A percentile compares a stretch with the other conserved stretches of the same genome.
These are phyloP conservation scores for Chlorella sp. DNA, from an alignment of 139 green algal genomes.

Conservation along the genomic window DNA sequence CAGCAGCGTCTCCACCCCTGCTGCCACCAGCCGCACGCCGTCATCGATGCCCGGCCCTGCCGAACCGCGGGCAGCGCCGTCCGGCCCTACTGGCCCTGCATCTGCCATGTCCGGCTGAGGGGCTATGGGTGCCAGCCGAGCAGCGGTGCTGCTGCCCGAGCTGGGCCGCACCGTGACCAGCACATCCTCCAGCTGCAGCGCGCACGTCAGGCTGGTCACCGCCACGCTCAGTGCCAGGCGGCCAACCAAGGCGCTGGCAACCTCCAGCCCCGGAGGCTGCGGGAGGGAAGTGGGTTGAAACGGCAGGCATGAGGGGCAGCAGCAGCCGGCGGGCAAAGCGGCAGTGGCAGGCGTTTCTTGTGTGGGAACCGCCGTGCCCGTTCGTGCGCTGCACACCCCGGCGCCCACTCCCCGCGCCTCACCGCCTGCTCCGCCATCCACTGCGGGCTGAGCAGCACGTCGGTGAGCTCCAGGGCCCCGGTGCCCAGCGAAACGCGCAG, in stretches of 20 bases:
- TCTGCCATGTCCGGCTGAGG: neutral
- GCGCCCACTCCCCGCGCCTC: neutral
- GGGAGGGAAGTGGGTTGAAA: neutral
- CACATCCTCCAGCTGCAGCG: slow-evolving; percentile 59
- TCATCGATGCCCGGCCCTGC: slow-evolving; percentile 26
- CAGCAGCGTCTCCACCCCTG: slow-evolving; percentile 66
- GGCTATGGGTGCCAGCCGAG: neutral
- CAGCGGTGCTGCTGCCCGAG: neutral
- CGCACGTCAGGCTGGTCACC: slow-evolving; percentile 46
- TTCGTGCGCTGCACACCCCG: neutral
- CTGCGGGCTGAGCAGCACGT: slow-evolving; percentile 71
- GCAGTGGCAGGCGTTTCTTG: no score
- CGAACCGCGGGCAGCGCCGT: slow-evolving; percentile 36
- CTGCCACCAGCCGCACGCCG: slow-evolving; percentile 62
- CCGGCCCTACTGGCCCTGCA: neutral
- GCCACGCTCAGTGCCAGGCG: slow-evolving; percentile 54
- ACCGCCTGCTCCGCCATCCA: slow-evolving; percentile 64
- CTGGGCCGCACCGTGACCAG: slow-evolving; percentile 57
- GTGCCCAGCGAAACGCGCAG: slow-evolving; percentile 68
- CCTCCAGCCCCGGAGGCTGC: slow-evolving; percentile 44
- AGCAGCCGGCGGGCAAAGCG: neutral
- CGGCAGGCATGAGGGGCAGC: neutral
- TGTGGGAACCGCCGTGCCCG: no score
- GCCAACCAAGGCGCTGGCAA: slow-evolving; percentile 67
- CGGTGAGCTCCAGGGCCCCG: slow-evolving; percentile 69